A percentile compares a stretch with the other conserved stretches of the same genome.
These are phyloP conservation scores for Penicillium hordei DNA, from an alignment of 2,329 filamentous ascomycete genomes.

Conservation along the genomic window DNA sequence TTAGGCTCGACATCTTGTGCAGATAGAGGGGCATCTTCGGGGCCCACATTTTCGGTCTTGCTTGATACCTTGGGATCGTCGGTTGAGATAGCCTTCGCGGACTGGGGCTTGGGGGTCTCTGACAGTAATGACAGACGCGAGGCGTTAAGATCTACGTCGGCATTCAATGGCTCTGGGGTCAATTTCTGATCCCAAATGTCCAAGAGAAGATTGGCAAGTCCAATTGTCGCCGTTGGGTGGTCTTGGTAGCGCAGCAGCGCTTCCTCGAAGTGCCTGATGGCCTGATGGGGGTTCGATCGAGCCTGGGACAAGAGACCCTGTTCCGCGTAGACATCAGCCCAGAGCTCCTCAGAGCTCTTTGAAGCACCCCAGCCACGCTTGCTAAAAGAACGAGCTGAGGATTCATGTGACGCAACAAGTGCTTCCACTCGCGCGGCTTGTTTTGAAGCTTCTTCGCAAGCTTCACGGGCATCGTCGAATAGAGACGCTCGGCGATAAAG, in stretches of 20 bases:
- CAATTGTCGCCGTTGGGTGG: slow-evolving; percentile 76
- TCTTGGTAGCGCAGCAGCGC: slow-evolving; percentile 77
- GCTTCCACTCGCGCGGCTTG: slow-evolving; percentile 70
- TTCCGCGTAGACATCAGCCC: slow-evolving; percentile 81
- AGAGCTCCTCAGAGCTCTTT: slow-evolving; percentile 79
- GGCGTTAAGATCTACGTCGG: slow-evolving; percentile 28
- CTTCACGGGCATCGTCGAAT: slow-evolving; percentile 75
- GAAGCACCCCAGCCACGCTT: slow-evolving; percentile 73
- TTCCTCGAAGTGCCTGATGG: slow-evolving; percentile 76
- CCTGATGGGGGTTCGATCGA: slow-evolving; percentile 63
- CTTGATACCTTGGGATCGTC: slow-evolving; percentile 21
- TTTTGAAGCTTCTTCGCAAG: slow-evolving; percentile 77
- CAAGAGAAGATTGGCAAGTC: slow-evolving; percentile 78
- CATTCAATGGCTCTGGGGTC: slow-evolving; percentile 34
- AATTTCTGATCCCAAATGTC: slow-evolving; percentile 70
- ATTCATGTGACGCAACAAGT: slow-evolving; percentile 62
- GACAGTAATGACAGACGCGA: slow-evolving; percentile 29
- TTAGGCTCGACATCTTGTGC: slow-evolving; percentile 57
- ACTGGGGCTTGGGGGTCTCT: slow-evolving; percentile 22
- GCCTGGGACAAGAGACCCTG: slow-evolving; percentile 66
- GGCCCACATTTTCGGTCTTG: slow-evolving; percentile 1
- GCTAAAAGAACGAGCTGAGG: slow-evolving; percentile 62
- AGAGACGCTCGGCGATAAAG: slow-evolving; percentile 82
- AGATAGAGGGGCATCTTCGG: slow-evolving; percentile 12
- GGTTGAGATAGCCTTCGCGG: slow-evolving; percentile 22